Conservation (phyloP, 805 yeast species). For the Scheffersomyces lignosus region DNA sequence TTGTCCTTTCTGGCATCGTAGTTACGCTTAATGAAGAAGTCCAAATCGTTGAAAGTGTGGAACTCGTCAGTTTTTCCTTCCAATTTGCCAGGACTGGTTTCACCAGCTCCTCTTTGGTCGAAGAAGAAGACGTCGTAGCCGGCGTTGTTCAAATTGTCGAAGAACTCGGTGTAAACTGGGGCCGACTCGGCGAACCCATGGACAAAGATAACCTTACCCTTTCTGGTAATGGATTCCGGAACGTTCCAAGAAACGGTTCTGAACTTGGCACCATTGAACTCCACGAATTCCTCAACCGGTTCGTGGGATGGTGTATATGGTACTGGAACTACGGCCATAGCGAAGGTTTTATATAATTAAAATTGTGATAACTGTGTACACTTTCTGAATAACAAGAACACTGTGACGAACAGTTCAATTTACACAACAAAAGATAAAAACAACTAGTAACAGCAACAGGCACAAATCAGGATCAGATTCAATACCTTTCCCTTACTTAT, state of each 20-base stretch:
- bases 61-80: slow-evolving; percentile 59
- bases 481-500: no score
- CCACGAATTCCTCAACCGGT: slow-evolving; percentile 30
- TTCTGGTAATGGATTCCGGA: slow-evolving; percentile 30
- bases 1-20: slow-evolving; percentile 31
- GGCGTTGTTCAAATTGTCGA: slow-evolving; percentile 48
- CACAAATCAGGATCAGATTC: no score
- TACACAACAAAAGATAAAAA: no score
- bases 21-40: slow-evolving; percentile 51
- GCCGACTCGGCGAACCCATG: slow-evolving; percentile 75
- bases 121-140: slow-evolving; percentile 70
- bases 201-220: slow-evolving; percentile 58
- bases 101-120: slow-evolving; percentile 78
- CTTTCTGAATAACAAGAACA: neutral
- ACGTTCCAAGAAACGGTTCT: slow-evolving; percentile 42
- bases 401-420: no score
- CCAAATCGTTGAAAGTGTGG: slow-evolving; percentile 59
- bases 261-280: slow-evolving; percentile 40
- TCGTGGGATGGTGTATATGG: slow-evolving; percentile 36
- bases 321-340: slow-evolving; percentile 12
- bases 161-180: slow-evolving; percentile 47
- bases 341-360: neutral
- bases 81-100: slow-evolving; percentile 53
- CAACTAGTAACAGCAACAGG: no score
- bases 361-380: neutral